Conservation (phyloP, 495 filamentous ascomycete genomes). For the Neurospora cerealis region DNA sequence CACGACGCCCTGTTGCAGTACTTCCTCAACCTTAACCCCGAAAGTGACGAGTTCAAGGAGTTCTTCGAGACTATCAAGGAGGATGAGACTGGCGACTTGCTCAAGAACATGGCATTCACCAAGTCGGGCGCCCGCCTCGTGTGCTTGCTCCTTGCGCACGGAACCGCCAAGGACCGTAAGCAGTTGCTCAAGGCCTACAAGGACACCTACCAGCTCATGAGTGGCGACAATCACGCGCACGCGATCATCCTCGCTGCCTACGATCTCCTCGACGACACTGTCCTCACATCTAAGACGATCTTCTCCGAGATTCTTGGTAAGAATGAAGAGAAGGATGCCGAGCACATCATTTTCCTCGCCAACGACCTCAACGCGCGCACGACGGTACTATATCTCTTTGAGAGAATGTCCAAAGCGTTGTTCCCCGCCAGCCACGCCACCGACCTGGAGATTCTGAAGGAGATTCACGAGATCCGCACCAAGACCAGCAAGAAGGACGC, state of each 20-base stretch:
- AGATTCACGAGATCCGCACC: conserved; percentile 65
- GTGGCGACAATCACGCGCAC: conserved; percentile 67
- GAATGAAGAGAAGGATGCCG: conserved; percentile 36
- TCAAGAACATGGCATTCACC: conserved; percentile 94
- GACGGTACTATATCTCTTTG: conserved; percentile 75
- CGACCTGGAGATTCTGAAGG: conserved; percentile 56
- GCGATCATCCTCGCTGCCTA: conserved; percentile 72
- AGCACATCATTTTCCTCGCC: conserved; percentile 53
- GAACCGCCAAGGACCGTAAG: conserved; percentile 87
- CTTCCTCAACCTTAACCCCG: conserved; percentile 66
- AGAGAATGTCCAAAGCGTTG: conserved; percentile 58
- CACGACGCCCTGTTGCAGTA: conserved; percentile 98
- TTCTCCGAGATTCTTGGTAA: conserved; percentile 73
- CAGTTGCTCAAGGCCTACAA: conserved; percentile 77
- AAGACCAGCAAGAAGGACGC: conserved; percentile 88
- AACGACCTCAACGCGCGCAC: conserved; percentile 65
- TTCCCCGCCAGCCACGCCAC: conserved; percentile 47
- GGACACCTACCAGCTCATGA: conserved; percentile 72
- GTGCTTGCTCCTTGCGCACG: conserved; percentile 69
- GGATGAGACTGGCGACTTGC: conserved; percentile 77
- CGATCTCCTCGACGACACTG: conserved; percentile 90
- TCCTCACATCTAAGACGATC: conserved; percentile 73
- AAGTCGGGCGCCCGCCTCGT: conserved; percentile 75
- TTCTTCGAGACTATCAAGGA: conserved; percentile 85
- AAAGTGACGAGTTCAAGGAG: conserved; percentile 68